phyloP scores from a whole-genome alignment of 2,329 filamentous ascomycete species.

The Microascus cirrosus region DNA sequence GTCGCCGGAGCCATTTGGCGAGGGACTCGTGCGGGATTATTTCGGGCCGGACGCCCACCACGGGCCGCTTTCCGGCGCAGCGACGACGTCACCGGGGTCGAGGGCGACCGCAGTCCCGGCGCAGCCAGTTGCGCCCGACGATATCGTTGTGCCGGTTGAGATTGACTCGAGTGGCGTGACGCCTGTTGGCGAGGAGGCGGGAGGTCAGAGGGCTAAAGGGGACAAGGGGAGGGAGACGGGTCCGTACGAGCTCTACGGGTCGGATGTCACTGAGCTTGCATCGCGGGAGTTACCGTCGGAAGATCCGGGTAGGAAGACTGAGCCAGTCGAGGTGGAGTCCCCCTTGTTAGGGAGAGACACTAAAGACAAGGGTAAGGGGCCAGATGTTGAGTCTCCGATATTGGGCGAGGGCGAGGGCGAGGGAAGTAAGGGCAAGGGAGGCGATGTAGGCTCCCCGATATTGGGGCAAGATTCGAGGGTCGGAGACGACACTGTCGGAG shows the following conservation, averaged over 20 bases:
- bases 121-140: slow-evolving; percentile 32
- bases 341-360: not conserved
- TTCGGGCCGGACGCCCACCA: slow-evolving; percentile 29
- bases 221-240: slow-evolving; percentile 15
- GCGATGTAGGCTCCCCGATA: not conserved
- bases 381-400: too few relatives aligned
- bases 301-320: not conserved
- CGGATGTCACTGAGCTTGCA: slow-evolving; percentile 12
- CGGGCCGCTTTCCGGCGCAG: slow-evolving; percentile 32
- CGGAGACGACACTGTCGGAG: too few relatives aligned
- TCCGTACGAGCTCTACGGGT: slow-evolving; percentile 33
- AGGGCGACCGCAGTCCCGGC: slow-evolving; percentile 27
- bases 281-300: slow-evolving; percentile 4
- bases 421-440: not conserved
- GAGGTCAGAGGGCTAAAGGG: not conserved
- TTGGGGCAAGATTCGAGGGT: not conserved
- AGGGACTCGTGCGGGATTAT: slow-evolving; percentile 27
- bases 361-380: too few relatives aligned
- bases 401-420: not conserved
- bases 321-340: not conserved
- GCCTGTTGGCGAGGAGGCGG: not conserved
- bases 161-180: slow-evolving; percentile 27
- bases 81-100: slow-evolving; percentile 17
- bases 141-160: slow-evolving; percentile 42
- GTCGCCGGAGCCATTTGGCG: slow-evolving; percentile 9